These are phyloP conservation scores for Jatropha curcas DNA, from an alignment of 345 rosid genomes.

Conservation along the genomic window DNA sequence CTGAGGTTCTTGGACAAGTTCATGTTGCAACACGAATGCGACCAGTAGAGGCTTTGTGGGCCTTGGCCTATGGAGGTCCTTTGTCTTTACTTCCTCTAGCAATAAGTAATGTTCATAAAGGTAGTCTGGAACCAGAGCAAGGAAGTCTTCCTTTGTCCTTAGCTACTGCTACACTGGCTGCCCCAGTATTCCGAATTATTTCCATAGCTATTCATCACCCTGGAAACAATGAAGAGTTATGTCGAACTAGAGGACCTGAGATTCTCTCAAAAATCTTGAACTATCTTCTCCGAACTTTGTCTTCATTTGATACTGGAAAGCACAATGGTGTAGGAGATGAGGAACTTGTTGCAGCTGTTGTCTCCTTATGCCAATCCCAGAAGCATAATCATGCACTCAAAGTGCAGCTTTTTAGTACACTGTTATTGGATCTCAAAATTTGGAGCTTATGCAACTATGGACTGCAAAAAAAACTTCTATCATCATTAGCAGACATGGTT, in stretches of 20 bases:
- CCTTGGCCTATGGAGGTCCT: conserved; percentile 95
- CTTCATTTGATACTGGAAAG: conserved; percentile 58
- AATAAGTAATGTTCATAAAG: conserved; percentile 67
- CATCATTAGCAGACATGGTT: conserved; percentile 98
- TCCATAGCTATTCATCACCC: conserved; percentile 83
- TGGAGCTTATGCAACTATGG: conserved; percentile 99
- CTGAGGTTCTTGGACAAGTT: conserved; percentile 99
- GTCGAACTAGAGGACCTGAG: conserved; percentile 79
- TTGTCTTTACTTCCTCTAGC: conserved; percentile 89
- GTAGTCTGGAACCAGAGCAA: conserved; percentile 70
- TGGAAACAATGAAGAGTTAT: conserved; percentile 86
- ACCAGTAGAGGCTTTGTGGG: conserved; percentile 94
- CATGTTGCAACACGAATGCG: conserved; percentile 87
- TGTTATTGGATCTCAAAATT: conserved; percentile 83
- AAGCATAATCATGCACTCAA: conserved; percentile 81
- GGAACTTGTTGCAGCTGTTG: conserved; percentile 98
- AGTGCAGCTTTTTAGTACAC: conserved; percentile 89
- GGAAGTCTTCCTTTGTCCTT: conserved; percentile 58
- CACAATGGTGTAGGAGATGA: conserved; percentile 78
- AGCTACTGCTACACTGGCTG: conserved; percentile 78
- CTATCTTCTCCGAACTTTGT: conserved; percentile 79
- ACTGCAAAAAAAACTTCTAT: conserved; percentile 89
- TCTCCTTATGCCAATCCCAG: conserved; percentile 87
- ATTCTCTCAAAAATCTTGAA: conserved; percentile 81
- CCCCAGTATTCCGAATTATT: conserved; percentile 83